A percentile compares a stretch with the other conserved stretches of the same genome.
Conservation (phyloP, 2,329 filamentous ascomycete species). For the Venturia asperata region DNA sequence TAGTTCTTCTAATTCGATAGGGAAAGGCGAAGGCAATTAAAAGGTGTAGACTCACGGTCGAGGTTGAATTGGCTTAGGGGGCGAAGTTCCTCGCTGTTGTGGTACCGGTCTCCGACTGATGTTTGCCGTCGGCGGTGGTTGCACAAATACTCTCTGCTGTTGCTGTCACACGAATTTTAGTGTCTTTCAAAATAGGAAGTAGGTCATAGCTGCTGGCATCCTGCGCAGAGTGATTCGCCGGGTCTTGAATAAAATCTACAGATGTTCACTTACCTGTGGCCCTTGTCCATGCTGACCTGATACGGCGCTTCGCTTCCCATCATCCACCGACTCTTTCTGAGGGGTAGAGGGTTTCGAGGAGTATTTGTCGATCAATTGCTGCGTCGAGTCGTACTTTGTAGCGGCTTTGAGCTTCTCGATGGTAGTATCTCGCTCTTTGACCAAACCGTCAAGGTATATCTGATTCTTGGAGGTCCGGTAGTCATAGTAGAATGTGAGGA, state of each 20-base stretch:
- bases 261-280: slow-evolving; percentile 18
- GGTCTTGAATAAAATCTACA: too few species aligned
- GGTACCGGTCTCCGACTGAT: slow-evolving; percentile 28
- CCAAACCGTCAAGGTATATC: slow-evolving; percentile 62
- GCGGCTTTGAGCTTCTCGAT: slow-evolving; percentile 93
- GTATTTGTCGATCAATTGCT: slow-evolving; percentile 90
- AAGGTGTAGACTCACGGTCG: slow-evolving; percentile 18
- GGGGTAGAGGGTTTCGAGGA: slow-evolving; percentile 40
- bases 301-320: not conserved
- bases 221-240: slow-evolving; percentile 24
- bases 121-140: slow-evolving; percentile 26
- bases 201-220: not conserved
- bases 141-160: slow-evolving; percentile 27
- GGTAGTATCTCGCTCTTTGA: slow-evolving; percentile 73
- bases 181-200: not conserved
- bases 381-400: slow-evolving; percentile 92
- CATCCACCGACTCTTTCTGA: slow-evolving; percentile 6
- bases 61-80: slow-evolving; percentile 21
- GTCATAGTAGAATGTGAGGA: slow-evolving; percentile 65
- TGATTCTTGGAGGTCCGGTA: slow-evolving; percentile 69
- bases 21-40: not conserved
- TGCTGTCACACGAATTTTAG: slow-evolving; percentile 1
- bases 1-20: not conserved
- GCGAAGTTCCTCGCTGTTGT: slow-evolving; percentile 23
- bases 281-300: not conserved